Base-by-base conservation (phyloP, 768 basidiomycete species). In the Panus rudis region DNA sequence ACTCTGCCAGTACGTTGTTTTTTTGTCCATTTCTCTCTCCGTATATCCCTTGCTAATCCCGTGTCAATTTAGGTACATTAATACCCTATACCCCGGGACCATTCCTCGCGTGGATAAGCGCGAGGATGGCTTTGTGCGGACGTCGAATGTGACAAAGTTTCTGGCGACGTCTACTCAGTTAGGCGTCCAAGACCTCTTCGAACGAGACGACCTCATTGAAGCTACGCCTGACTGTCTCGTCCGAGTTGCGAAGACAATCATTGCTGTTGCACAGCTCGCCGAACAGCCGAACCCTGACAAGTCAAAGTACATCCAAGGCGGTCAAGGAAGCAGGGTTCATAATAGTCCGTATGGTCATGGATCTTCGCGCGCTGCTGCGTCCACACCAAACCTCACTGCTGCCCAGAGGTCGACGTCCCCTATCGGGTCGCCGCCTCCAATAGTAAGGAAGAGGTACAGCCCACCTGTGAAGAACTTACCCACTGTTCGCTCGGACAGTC, bases 1-100 rank as follows among this genome's bases (percentile, higher is more conserved):
- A 17, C 72, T 94, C 19, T 92, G 92, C 79, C 82, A 88, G 92
- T 93, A 57, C 67, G 91, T 80, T 26, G 49, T 40, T 30, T 32
- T 45, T 16, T 21, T 51, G 43, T 27, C 42, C 51, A 39, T 30
- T 56, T 50, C 31, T 58, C 43, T 46, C 33, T 54, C 34, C 53
- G 48, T 53, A 42, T 54, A 41, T 51, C 12, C 54, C 53, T 41
- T 26, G 10, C 10, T 30, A n/a, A 30, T n/a, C 54, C 12, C n/a
- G 25, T 16, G 22, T 55, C 20, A 42, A 17, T 47, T 6, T 55
- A 92, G 90, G 49, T 72, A 91, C 47, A 72, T 89, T 70, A 89
- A 89, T 64, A 85, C 82, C 59, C 76, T 88, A 37, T 72, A 78
- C 45, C 76, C 78, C 4, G 72, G 72, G 28, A 68, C 70, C 39